Percentiles rank a stretch among this genome's conserved stretches.
phyloP scores from a whole-genome alignment of 305 asterid species.

The Withania somnifera region DNA sequence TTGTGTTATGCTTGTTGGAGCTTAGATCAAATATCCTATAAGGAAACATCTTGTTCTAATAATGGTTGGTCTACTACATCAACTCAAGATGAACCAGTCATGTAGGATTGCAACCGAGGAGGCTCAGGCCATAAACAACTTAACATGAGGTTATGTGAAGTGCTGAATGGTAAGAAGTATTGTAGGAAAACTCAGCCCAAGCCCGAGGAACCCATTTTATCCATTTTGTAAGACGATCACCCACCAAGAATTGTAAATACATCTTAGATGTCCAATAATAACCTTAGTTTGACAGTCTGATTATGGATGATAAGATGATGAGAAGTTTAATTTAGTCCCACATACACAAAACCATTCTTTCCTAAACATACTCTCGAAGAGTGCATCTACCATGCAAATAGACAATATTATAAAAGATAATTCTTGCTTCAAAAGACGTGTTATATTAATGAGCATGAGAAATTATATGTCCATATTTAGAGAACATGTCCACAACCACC shows the following conservation, averaged over 20 bases:
- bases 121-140: neutral
- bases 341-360: too few species aligned
- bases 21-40: neutral
- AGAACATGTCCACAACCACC: too few species aligned
- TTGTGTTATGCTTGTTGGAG: neutral
- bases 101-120: neutral
- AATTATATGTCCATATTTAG: too few species aligned
- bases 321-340: too few species aligned
- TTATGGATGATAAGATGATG: too few species aligned
- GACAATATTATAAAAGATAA: too few species aligned
- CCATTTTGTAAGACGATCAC: neutral
- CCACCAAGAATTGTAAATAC: neutral
- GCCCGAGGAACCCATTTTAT: neutral
- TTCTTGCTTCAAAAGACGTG: too few species aligned
- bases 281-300: too few species aligned
- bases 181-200: conserved; percentile 7
- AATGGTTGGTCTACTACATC: neutral
- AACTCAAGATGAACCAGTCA: neutral
- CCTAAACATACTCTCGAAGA: too few species aligned
- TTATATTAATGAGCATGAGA: too few species aligned
- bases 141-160: neutral
- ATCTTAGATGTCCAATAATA: neutral
- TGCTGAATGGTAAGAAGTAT: neutral
- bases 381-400: too few species aligned
- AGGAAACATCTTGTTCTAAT: neutral